Conservation (phyloP, 768 basidiomycete genomes). For the Leccinum sublutescens region DNA sequence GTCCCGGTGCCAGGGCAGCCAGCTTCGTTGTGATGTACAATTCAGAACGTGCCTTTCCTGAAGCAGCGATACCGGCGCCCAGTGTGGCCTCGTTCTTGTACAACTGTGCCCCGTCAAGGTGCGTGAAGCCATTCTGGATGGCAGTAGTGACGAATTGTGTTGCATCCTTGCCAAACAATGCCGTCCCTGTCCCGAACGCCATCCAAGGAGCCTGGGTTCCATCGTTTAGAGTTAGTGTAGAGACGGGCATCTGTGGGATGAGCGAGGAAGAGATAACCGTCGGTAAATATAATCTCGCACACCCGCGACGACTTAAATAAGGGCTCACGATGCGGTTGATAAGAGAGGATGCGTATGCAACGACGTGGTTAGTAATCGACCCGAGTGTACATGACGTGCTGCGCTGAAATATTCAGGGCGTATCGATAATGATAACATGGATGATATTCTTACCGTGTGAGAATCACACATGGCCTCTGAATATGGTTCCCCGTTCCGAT, state of each 20-base stretch:
- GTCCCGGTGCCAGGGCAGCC: conserved; percentile 30
- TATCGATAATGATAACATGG: not conserved
- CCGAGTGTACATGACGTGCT: not conserved
- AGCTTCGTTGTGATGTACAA: conserved; percentile 67
- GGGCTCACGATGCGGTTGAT: conserved; percentile 6
- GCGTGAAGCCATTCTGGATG: conserved; percentile 55
- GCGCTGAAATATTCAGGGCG: too few species aligned
- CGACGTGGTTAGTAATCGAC: not conserved
- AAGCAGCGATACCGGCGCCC: conserved; percentile 48
- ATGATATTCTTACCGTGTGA: not conserved
- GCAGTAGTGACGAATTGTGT: conserved; percentile 40
- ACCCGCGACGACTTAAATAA: conserved; percentile 7
- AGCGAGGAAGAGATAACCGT: conserved; percentile 5
- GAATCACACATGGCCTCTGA: not conserved
- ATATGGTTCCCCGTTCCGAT: too few species aligned
- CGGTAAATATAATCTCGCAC: not conserved
- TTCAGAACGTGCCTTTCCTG: conserved; percentile 50
- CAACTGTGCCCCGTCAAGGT: conserved; percentile 63
- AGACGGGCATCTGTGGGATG: conserved; percentile 24
- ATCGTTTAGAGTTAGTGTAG: conserved; percentile 51
- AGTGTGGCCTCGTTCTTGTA: conserved; percentile 57
- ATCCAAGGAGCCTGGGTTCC: conserved; percentile 53
- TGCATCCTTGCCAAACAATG: conserved; percentile 47
- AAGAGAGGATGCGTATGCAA: not conserved
- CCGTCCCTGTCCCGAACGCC: conserved; percentile 63